Evolutionary conservation across 371 early-diverging fungal species (phyloP), one percentile per base, ranked within the genome.

Genomic region (Actinomortierella wolfii): DNA sequence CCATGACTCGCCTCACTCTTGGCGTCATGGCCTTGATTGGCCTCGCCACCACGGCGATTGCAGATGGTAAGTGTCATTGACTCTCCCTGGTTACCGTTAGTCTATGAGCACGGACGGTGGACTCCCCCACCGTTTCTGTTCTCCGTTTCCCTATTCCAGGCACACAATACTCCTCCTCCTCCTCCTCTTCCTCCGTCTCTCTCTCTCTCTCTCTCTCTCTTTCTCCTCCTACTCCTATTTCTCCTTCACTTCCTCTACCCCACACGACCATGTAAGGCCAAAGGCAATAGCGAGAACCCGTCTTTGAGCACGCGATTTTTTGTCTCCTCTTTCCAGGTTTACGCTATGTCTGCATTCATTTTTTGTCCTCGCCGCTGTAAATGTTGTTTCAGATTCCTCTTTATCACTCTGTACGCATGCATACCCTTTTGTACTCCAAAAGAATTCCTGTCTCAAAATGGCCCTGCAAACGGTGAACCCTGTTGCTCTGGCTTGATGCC

Each of bases 1-100:
- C 7, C 29, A 65, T 65, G 66, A 56, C 53, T 11, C 59, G 60
- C 52, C 25, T 59, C 20, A 18, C 51, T n/a, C 25, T 56, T 17
- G 28, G 46, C 17, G 7, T 56, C 45, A 56, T 51, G 18, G 59
- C 59, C 18, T 42, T 65, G 34, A 46, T 44, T 56, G 23, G 56
- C 24, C 15, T 65, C 51, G 47, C 56, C 50, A 39, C 59, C 5
- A 39, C 26, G 6, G 54, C 46, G 7, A 3, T 51, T 34, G 66
- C 66, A 9, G 56, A 65, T 11, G 59, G 66, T 65, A 65, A 42
- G 66, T 59, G 18, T 17, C 18, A 14, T 25, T 40, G 2, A 1
- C 24, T 21, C 15, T 24, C 41, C 47, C 20, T 18, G 15, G 20
- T 5, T 45, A 45, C 45, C 15, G 20, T 20, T 24, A 15, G 15